Conservation (phyloP, 176 grass and related monocot genomes). For the Triticum dicoccoides region DNA sequence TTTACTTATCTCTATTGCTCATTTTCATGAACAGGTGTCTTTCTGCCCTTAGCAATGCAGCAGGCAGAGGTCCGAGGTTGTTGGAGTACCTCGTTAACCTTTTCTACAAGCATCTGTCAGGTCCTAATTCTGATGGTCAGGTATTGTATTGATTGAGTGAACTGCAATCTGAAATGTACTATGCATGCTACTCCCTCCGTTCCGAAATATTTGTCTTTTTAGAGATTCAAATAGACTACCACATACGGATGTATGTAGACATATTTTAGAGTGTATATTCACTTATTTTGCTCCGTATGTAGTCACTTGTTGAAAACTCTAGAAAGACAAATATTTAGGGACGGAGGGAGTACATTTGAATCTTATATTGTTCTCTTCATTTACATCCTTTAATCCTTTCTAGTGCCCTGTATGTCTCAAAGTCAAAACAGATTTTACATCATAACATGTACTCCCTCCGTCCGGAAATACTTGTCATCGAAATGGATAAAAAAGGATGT, state of each 20-base stretch:
- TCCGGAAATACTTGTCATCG: too few relatives aligned
- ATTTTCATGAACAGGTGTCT: slow-evolving; percentile 67
- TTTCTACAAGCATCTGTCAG: slow-evolving; percentile 89
- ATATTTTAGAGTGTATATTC: too few relatives aligned
- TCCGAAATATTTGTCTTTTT: too few relatives aligned
- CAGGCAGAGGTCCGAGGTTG: slow-evolving; percentile 72
- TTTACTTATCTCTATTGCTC: slow-evolving; percentile 26
- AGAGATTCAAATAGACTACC: too few relatives aligned
- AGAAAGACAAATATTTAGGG: too few relatives aligned
- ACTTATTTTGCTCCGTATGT: too few relatives aligned
- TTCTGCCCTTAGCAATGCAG: slow-evolving; percentile 84
- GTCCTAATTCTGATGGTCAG: slow-evolving; percentile 75
- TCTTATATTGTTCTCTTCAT: slow-evolving; percentile 30
- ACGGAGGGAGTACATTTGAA: background rate
- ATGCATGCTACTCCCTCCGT: background rate
- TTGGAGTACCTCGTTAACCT: slow-evolving; percentile 77
- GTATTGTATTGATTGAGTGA: slow-evolving; percentile 41
- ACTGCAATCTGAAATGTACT: slow-evolving; percentile 19
- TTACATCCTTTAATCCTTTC: background rate
- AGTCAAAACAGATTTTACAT: slow-evolving; percentile 9
- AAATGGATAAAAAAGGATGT: too few relatives aligned
- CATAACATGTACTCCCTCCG: background rate
- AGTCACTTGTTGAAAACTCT: too few relatives aligned
- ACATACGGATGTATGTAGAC: too few relatives aligned
- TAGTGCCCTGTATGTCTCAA: background rate